Evolutionary conservation across 2,329 filamentous ascomycete species (phyloP).

Genomic region (Diplodia scrobiculata): DNA sequence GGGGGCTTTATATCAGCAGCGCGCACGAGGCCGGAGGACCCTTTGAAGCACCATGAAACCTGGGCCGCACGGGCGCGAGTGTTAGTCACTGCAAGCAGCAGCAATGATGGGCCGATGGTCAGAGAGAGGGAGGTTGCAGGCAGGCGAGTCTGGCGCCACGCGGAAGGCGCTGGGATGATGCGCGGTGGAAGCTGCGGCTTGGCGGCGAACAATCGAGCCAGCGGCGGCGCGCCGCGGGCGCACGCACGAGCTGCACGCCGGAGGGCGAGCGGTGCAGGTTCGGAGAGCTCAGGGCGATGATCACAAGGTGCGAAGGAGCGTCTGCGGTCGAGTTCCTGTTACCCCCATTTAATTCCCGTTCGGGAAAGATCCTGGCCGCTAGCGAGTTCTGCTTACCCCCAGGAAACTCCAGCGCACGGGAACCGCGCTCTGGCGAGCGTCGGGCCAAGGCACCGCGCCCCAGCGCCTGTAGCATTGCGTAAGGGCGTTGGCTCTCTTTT

Average conservation of each 20-base stretch:
- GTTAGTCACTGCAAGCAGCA: constrained; percentile 19
- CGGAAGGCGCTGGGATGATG: constrained; percentile 6
- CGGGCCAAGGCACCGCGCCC: constrained; percentile 3
- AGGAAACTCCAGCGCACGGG: constrained; percentile 22
- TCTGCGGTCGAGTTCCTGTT: constrained; percentile 23
- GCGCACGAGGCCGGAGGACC: constrained; percentile 14
- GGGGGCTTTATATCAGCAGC: constrained; percentile 28
- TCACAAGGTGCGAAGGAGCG: constrained; percentile 28
- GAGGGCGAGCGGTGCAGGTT: background rate
- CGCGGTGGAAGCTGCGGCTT: constrained; percentile 9
- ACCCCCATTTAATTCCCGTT: constrained; percentile 29
- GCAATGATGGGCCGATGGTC: constrained; percentile 10
- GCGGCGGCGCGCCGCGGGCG: background rate
- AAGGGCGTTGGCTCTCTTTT: background rate
- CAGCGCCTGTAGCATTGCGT: constrained; percentile 12
- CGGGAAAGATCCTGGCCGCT: constrained; percentile 25
- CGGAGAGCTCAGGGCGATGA: background rate
- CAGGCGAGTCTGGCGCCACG: constrained; percentile 20
- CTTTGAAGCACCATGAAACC: constrained; percentile 23
- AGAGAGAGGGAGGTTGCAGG: background rate
- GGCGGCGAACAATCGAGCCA: background rate
- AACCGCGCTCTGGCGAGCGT: constrained; percentile 21
- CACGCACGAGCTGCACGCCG: background rate
- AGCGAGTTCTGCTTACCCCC: constrained; percentile 28
- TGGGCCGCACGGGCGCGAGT: constrained; percentile 2